Conservation (phyloP, 2,329 filamentous ascomycete species). For the Epichloe gansuensis region DNA sequence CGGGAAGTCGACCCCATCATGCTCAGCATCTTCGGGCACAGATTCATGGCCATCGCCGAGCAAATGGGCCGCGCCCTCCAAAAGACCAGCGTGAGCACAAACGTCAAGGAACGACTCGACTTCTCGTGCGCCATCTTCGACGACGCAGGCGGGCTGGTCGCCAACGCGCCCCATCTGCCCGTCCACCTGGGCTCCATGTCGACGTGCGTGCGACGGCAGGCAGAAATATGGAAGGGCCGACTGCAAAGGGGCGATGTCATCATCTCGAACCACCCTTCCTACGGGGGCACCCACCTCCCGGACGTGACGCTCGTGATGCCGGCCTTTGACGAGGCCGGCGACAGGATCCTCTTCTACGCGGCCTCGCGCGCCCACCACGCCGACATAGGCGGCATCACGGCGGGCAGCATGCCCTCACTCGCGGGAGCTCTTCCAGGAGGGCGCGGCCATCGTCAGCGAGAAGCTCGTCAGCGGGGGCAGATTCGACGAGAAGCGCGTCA, state of each 20-base stretch:
- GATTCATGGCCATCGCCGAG: conserved; percentile 79
- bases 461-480: conserved; percentile 64
- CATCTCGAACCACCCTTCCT: conserved; percentile 74
- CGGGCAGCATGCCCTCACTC: conserved; percentile 74
- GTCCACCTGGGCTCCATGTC: conserved; percentile 77
- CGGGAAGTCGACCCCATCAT: conserved; percentile 57
- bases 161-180: conserved; percentile 68
- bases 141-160: conserved; percentile 60
- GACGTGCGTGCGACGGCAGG: conserved; percentile 66
- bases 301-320: conserved; percentile 75
- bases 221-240: conserved; percentile 67
- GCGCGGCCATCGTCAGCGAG: conserved; percentile 50
- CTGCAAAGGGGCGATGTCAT: conserved; percentile 70
- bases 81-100: conserved; percentile 70
- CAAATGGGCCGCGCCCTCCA: conserved; percentile 73
- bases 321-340: conserved; percentile 52
- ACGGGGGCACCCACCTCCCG: conserved; percentile 70
- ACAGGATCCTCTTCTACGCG: conserved; percentile 70
- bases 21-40: conserved; percentile 67
- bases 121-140: conserved; percentile 77
- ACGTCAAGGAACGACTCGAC: conserved; percentile 72
- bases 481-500: conserved; percentile 68
- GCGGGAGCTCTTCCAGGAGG: conserved; percentile 49
- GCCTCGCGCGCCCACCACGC: conserved; percentile 72
- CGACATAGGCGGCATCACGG: conserved; percentile 73